Base-by-base conservation (phyloP, 768 basidiomycete genomes). In the Tulasnella sp. region DNA sequence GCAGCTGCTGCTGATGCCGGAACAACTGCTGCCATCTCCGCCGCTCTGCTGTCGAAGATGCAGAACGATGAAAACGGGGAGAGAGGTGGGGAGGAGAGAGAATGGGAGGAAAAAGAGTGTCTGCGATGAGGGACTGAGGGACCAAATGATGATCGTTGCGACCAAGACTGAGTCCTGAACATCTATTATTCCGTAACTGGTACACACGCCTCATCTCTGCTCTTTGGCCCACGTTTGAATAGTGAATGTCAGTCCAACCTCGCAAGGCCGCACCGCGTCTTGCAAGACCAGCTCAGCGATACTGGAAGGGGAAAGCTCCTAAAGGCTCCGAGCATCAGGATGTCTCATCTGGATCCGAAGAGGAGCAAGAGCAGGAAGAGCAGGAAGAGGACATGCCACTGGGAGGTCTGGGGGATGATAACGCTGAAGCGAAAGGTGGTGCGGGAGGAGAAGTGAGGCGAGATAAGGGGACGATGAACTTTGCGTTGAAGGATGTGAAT, bases 271-370 rank as follows among this genome's bases (percentile, higher is more conserved):
- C 87, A 7, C 80, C 84, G 21, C 81, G 87, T n/a, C 77, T 82
- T 5, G 78, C 88, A n/a, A 75, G 77, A 53, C 88, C 92, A 3
- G 89, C 81, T 2, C 85, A 80, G 4, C 85, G 92, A 2, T 93
- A 94, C 70, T 88, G 89, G 83, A 87, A 86, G 65, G 92, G 92
- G 57, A 89, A 90, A 65, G 87, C 82, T 0, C 90, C 90, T 0
- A 90, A 88, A 69, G 87, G 86, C 48, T 76, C 73, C 31, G 52
- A 57, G 11, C 51, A 46, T 51, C 73, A 72, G 1, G 80, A 80
- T 24, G 84, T 84, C 4, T 85, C 86, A 63, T 83, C 82, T 2
- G 84, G 84, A 45, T 77, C 79, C 19, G 53, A 48, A 49, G 78
- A 81, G 61, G 80, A 78, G 1, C 74, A 72, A 30, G 66, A 68